Base-by-base conservation (phyloP, 371 early-diverging fungal species). In the Saksenaea vasiformis region DNA sequence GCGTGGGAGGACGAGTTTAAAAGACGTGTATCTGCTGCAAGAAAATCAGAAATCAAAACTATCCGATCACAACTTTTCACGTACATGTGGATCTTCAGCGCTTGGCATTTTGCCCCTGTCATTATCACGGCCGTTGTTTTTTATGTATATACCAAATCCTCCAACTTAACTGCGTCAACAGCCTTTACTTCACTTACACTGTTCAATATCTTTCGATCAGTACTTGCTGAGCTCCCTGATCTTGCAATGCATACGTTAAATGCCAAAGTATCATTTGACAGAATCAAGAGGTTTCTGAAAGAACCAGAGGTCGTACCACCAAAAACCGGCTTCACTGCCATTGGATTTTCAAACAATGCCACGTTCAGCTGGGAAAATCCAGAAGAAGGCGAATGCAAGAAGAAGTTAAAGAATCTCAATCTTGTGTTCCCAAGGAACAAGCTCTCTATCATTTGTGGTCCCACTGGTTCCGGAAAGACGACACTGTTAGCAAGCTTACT, bases 391-490 rank as follows among this genome's bases (percentile, higher is more conserved):
- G 71, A 71, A 28, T 43, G 3, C 70, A 79, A 34, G 68, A 66
- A 28, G 31, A 68, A 72, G n/a, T 54, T 87, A 13, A 71, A 70
- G 15, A 68, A 87, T 67, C 54, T 85, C 17, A 76, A 71, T 43
- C 41, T 82, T 7, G 37, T 65, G 2, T 91, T 93, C 70, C 90
- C 89, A 3, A 62, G 73, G 10, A 77, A 76, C 38, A 70, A 84
- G 59, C 67, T 91, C 31, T 74, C 76, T 26, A 67, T 90, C 51
- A 73, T 91, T 39, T 80, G 86, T 55, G 89, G 91, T 53, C 63
- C 87, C 4, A 88, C 91, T 27, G 91, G 93, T 47, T 71, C 77
- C 14, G 91, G 90, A 26, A 92, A 90, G 67, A 79, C 85, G 5
- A 75, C 83, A 19, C 60, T 91, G 31, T 56, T 93, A 64, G 63